Conservation (phyloP, 306 rosid species). For the Morella rubra region DNA sequence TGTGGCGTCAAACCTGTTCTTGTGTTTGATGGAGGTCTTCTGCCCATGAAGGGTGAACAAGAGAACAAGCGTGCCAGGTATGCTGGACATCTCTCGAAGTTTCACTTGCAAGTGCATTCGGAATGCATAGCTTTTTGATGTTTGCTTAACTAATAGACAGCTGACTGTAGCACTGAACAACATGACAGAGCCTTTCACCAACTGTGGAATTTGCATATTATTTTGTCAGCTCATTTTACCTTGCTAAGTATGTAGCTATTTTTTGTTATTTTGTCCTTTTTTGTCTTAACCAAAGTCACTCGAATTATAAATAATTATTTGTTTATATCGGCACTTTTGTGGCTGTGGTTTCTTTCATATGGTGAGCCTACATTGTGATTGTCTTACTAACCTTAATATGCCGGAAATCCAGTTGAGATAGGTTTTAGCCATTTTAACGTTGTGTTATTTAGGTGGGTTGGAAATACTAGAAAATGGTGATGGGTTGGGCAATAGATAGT, state of each 20-base stretch:
- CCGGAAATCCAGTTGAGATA: not conserved
- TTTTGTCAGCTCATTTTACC: not conserved
- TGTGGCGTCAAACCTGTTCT: slow-evolving; percentile 79
- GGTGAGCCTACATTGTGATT: not conserved
- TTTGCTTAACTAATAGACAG: not conserved
- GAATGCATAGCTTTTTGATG: not conserved
- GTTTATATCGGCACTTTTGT: not conserved
- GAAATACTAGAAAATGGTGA: not conserved
- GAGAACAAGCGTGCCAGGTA: slow-evolving; percentile 93
- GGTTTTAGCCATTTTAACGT: not conserved
- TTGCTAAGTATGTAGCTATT: not conserved
- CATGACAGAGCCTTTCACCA: not conserved
- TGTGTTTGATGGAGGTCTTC: slow-evolving; percentile 91
- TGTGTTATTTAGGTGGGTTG: not conserved
- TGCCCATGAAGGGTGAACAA: slow-evolving; percentile 91
- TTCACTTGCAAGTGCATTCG: not conserved
- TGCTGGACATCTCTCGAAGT: not conserved
- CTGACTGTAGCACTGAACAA: not conserved
- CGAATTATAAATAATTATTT: not conserved
- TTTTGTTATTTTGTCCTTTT: not conserved
- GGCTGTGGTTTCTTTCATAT: not conserved
- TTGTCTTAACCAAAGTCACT: not conserved
- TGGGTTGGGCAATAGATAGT: not conserved
- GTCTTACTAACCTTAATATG: not conserved
- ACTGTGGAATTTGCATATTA: not conserved